Conservation (phyloP, 768 basidiomycete genomes). For the Brasilioporus rufonigricans region DNA sequence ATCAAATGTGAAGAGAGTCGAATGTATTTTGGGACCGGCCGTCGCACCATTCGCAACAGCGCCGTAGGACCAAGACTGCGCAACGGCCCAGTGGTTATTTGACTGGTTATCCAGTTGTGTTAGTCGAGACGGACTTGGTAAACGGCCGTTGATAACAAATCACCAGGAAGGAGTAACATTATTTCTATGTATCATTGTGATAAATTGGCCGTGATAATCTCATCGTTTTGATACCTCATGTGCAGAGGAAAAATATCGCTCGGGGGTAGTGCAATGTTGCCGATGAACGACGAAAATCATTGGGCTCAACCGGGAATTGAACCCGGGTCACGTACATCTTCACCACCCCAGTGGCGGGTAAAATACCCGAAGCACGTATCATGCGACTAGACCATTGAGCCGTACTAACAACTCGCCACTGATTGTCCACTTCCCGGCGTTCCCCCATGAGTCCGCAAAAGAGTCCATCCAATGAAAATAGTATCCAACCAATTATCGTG, state of each 20-base stretch:
- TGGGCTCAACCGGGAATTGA: constrained; percentile 33
- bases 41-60: constrained; percentile 9
- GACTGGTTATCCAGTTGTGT: constrained; percentile 10
- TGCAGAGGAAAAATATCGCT: no score
- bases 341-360: constrained; percentile 21
- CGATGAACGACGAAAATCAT: no score
- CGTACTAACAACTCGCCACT: neutral
- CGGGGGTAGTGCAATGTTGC: no score
- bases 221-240: neutral
- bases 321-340: constrained; percentile 38
- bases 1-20: constrained; percentile 16
- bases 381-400: constrained; percentile 38
- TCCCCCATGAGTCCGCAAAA: neutral
- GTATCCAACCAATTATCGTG: neutral
- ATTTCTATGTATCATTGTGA: neutral
- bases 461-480: no score
- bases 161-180: neutral
- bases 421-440: neutral
- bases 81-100: neutral
- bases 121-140: constrained; percentile 16
- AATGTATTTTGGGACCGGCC: neutral
- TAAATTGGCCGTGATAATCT: neutral
- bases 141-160: constrained; percentile 10
- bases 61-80: constrained; percentile 29
- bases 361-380: constrained; percentile 35